phyloP scores from a whole-genome alignment of 345 rosid species.

The Dimocarpus longan region DNA sequence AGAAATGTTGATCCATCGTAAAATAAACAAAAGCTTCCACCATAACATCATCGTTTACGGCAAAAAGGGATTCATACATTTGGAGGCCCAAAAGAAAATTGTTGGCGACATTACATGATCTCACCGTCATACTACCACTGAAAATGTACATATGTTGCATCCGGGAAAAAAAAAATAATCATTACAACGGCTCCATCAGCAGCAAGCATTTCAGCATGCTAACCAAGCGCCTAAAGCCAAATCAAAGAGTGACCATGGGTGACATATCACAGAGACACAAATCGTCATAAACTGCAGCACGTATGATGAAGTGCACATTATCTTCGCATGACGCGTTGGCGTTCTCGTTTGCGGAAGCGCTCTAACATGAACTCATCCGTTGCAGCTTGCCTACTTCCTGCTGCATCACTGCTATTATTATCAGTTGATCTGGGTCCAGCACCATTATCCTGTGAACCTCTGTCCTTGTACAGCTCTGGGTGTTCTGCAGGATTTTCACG shows the following conservation, averaged over 20 bases:
- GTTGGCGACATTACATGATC: background rate
- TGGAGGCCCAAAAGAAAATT: background rate
- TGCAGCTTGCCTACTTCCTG: conserved; percentile 88
- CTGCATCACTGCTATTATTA: conserved; percentile 49
- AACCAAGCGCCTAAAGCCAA: background rate
- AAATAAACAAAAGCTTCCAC: background rate
- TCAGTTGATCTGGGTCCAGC: conserved; percentile 61
- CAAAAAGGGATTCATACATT: background rate
- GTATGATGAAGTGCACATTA: conserved; percentile 18
- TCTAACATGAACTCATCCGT: conserved; percentile 91
- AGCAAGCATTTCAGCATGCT: background rate
- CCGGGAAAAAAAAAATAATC: background rate
- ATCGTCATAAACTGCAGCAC: background rate
- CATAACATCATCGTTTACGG: background rate
- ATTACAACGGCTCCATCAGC: background rate
- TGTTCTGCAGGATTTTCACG: conserved; percentile 57
- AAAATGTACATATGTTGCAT: background rate
- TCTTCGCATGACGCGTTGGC: conserved; percentile 92
- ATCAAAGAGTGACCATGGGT: background rate
- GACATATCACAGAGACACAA: background rate
- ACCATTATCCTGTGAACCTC: conserved; percentile 44
- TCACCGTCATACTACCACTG: background rate
- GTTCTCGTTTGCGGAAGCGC: conserved; percentile 93
- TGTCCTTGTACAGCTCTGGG: conserved; percentile 91
- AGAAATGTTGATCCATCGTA: background rate